These are phyloP conservation scores for Aspergillus novoparasiticus DNA, from an alignment of 2,329 filamentous ascomycete genomes.

Conservation along the genomic window DNA sequence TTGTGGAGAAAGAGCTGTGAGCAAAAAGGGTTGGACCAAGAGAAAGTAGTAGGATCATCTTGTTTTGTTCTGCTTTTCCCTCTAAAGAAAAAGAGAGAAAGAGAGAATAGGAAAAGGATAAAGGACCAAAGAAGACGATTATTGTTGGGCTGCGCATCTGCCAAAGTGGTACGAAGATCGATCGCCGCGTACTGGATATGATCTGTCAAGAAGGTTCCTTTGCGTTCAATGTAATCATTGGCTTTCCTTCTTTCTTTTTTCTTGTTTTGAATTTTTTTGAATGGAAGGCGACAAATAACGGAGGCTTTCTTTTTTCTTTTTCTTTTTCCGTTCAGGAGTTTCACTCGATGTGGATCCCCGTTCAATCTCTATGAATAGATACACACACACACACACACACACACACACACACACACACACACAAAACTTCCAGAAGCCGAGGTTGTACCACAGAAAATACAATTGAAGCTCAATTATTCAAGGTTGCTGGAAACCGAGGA, in stretches of 20 bases:
- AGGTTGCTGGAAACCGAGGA: background rate
- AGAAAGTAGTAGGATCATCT: background rate
- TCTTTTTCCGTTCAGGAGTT: background rate
- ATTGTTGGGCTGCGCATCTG: background rate
- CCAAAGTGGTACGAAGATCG: background rate
- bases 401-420: background rate
- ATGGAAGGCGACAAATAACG: background rate
- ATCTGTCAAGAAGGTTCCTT: slow-evolving; percentile 9
- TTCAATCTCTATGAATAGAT: background rate
- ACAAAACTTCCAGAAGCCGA: background rate
- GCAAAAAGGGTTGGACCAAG: background rate
- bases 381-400: background rate
- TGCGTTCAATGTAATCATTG: background rate
- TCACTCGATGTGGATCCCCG: background rate
- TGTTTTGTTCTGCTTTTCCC: background rate
- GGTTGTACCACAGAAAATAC: background rate
- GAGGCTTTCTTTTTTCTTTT: background rate
- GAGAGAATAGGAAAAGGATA: background rate
- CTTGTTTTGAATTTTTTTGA: background rate
- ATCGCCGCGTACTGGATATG: slow-evolving; percentile 2
- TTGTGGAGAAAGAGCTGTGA: background rate
- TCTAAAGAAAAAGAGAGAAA: background rate
- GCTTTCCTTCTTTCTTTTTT: background rate
- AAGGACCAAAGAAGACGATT: background rate
- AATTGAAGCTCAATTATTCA: background rate